Percentiles rank a stretch among this genome's conserved stretches.
Evolutionary conservation across 176 grass and related monocot genomes (phyloP).

Genomic region (Oryza officinalis): DNA sequence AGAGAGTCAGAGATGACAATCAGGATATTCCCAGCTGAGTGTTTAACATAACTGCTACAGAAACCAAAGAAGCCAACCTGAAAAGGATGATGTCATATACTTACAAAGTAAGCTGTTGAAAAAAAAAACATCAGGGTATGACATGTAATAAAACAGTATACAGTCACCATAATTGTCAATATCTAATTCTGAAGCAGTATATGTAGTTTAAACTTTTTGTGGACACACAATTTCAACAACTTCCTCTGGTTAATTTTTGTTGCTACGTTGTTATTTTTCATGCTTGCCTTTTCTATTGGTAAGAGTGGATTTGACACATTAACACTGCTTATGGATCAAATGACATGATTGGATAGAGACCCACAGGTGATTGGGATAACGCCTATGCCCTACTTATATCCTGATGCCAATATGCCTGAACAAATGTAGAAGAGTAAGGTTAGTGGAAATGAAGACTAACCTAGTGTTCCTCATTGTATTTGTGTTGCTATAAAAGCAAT

Average conservation of each 20-base stretch:
- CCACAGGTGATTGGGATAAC: background rate
- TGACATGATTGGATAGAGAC: background rate
- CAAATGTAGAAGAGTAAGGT: background rate
- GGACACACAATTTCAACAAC: background rate
- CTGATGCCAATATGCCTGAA: background rate
- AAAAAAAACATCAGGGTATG: background rate
- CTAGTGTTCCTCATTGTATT: background rate
- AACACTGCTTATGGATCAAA: background rate
- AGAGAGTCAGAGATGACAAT: conserved; percentile 55
- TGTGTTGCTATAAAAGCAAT: background rate
- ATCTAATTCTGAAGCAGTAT: conserved; percentile 6
- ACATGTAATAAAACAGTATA: background rate
- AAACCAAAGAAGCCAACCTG: conserved; percentile 66
- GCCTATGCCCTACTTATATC: background rate
- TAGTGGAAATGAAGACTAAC: conserved; percentile 1
- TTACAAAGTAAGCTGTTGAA: conserved; percentile 3
- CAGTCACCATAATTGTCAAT: background rate
- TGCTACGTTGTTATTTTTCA: background rate
- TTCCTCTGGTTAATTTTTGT: conserved; percentile 14
- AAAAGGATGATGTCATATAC: conserved; percentile 35
- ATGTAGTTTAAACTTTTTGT: background rate
- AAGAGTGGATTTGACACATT: background rate
- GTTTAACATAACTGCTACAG: conserved; percentile 71
- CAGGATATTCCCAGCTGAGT: conserved; percentile 67
- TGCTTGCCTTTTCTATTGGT: background rate